Conservation (phyloP, 2,329 filamentous ascomycete species). For the Malbranchea cinnamomea region DNA sequence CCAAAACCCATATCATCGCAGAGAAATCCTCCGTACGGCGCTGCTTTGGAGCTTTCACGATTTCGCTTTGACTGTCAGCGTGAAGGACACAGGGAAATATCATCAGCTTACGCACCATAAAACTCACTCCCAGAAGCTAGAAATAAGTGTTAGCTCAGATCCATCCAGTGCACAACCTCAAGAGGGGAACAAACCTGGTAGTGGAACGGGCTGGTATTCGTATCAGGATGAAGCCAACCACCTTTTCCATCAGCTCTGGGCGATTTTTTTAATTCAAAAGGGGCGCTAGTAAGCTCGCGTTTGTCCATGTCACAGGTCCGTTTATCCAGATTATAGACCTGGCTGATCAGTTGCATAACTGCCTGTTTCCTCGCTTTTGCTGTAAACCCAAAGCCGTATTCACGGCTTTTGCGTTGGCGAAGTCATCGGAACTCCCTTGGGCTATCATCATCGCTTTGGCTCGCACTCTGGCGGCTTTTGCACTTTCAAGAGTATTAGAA, state of each 20-base stretch:
- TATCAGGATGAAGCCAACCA: conserved; percentile 19
- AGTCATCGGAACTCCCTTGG: conserved; percentile 13
- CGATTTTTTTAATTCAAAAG: conserved; percentile 15
- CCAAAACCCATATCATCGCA: conserved; percentile 30
- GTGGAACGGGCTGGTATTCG: conserved; percentile 20
- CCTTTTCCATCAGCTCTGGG: conserved; percentile 17
- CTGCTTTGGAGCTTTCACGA: conserved; percentile 14
- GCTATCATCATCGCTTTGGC: too few relatives aligned
- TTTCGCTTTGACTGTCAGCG: conserved; percentile 12
- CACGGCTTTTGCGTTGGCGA: conserved; percentile 16
- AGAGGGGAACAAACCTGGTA: conserved; percentile 17
- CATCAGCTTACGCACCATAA: conserved; percentile 17
- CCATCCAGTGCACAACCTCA: not conserved
- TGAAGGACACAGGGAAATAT: not conserved
- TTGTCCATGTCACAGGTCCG: conserved; percentile 14
- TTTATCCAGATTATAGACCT: conserved; percentile 16
- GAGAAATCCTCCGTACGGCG: conserved; percentile 22
- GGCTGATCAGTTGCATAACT: conserved; percentile 18
- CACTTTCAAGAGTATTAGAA: conserved; percentile 6
- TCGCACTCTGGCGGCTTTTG: too few relatives aligned
- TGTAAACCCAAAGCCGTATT: conserved; percentile 13
- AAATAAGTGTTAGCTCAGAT: conserved; percentile 5
- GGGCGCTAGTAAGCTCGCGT: conserved; percentile 14
- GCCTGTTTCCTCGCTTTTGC: conserved; percentile 16
- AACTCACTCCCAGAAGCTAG: conserved; percentile 18